Evolutionary conservation across 257 asterid genomes (phyloP), one percentile per base, ranked within the genome.

Genomic region (Anisodus acutangulus): DNA sequence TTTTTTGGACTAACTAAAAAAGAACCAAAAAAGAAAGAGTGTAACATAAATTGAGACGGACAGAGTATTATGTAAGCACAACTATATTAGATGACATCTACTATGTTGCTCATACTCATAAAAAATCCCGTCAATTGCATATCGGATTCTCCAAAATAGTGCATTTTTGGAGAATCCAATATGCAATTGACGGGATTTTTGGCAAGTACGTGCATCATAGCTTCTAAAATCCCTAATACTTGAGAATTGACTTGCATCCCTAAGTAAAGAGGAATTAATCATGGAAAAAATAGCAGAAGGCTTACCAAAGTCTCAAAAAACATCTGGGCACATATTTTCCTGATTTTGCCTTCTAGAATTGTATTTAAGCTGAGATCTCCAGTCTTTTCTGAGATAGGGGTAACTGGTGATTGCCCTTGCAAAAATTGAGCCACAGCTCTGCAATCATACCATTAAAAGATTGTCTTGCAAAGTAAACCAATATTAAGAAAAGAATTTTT

Each of bases 401-500:
- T 89, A 59, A 39, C 84, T 5, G 93, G 86, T 17, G 91, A 90
- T 87, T 94, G 90, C 84, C 85, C 87, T 87, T 89, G 91, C 92
- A 94, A 83, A 90, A 88, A 94, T 85, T 89, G 91, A 68, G 97
- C 98, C 79, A 93, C 93, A 59, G 97, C 97, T 89, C 98, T 95
- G 90, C 78, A 84, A 31, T 53, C 66, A 70, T 80, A 78, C 51
- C 83, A 87, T 53, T 63, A 39, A 68, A 19, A 43, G 53, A 68
- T 9, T 74, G 67, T 57, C 62, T 39, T 60, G 59, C 51, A 84
- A 1, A 53, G 37, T 76, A 63, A 49, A 81, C 31, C 79, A 6
- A 31, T 49, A 37, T 57, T 39, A 22, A 13, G 59, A 11, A 3
- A 62, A 64, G 71, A 31, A 9, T 60, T 35, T 72, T 57, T 26